These are phyloP conservation scores for Aegilops longissima DNA, from an alignment of 176 grass and related monocot species.

Conservation along the genomic window DNA sequence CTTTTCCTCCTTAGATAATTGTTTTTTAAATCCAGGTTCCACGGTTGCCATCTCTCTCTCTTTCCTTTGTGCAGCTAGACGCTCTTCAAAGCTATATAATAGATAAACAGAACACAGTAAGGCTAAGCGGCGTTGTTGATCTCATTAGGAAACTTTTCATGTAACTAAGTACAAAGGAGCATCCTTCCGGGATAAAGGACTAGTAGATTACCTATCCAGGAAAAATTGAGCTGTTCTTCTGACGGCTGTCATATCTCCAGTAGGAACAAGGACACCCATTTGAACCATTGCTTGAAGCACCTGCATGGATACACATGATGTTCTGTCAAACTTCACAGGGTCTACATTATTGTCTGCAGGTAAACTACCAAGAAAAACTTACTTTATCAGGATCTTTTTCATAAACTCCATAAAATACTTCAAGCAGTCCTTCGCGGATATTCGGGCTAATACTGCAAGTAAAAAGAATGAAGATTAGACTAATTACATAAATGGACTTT, in stretches of 20 bases:
- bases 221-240: constrained; percentile 99
- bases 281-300: constrained; percentile 93
- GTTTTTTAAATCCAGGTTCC: constrained; percentile 89
- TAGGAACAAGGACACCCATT: constrained; percentile 99
- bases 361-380: constrained; percentile 35
- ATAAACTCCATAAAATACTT: constrained; percentile 96
- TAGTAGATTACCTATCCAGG: constrained; percentile 60
- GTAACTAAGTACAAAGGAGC: constrained; percentile 8
- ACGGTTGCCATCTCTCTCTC: constrained; percentile 72
- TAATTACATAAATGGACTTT: constrained; percentile 23
- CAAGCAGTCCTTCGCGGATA: constrained; percentile 92
- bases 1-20: constrained; percentile 74
- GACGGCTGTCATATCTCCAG: constrained; percentile 97
- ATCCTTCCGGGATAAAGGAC: constrained; percentile 2
- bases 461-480: constrained; percentile 28
- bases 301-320: constrained; percentile 44
- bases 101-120: constrained; percentile 25
- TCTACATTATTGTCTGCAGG: constrained; percentile 8
- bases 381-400: constrained; percentile 96
- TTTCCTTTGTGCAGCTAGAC: constrained; percentile 78
- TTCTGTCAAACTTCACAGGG: constrained; percentile 20
- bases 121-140: not conserved
- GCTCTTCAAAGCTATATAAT: constrained; percentile 82
- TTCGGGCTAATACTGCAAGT: constrained; percentile 83
- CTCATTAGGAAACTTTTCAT: constrained; percentile 1